These are phyloP conservation scores for Themeda triandra DNA, from an alignment of 176 grass and related monocot species.

Conservation along the genomic window DNA sequence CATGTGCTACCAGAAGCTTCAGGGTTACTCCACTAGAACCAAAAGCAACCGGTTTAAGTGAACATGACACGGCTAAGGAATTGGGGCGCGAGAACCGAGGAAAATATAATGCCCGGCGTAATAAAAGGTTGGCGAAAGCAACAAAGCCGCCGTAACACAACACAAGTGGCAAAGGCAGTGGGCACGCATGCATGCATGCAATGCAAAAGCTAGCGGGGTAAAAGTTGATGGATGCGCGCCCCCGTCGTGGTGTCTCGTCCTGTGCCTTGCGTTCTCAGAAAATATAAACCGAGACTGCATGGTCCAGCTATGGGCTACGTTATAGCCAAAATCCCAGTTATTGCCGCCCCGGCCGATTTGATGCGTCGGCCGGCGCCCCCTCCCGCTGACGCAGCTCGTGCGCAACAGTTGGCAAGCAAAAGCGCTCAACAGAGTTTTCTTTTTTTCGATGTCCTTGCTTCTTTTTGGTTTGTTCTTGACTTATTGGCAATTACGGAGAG, in stretches of 20 bases:
- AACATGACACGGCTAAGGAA: slow-evolving; percentile 22
- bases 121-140: background rate
- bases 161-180: background rate
- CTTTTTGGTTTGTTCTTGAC: background rate
- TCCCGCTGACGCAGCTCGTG: background rate
- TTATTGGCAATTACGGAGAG: background rate
- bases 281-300: background rate
- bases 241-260: background rate
- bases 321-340: background rate
- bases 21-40: background rate
- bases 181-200: slow-evolving; percentile 15
- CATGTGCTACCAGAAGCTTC: slow-evolving; percentile 25
- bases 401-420: slow-evolving; percentile 2
- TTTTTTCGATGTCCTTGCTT: background rate
- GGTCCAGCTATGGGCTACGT: background rate
- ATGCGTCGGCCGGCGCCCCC: background rate
- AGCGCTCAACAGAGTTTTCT: background rate
- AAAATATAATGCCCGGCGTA: background rate
- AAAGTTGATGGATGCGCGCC: background rate
- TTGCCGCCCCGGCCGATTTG: too few species aligned
- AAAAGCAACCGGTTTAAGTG: slow-evolving; percentile 7
- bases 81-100: background rate
- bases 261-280: background rate
- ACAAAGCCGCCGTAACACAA: background rate
- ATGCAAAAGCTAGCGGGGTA: background rate